Conservation (phyloP, 768 basidiomycete species). For the Floccularia luteovirens region DNA sequence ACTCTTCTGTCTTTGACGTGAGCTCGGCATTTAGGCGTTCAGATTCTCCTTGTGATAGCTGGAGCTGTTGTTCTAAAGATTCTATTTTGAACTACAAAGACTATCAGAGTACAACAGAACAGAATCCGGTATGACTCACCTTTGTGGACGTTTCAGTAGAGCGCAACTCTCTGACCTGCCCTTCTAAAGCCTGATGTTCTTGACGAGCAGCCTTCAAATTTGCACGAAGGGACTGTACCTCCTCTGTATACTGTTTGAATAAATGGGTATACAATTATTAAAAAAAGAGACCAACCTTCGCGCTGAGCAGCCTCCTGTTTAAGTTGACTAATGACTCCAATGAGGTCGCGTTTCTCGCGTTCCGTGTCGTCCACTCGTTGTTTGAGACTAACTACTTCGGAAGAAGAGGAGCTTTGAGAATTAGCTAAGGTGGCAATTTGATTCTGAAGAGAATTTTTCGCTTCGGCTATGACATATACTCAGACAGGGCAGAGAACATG, state of each 20-base stretch:
- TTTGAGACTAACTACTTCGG: slow-evolving; percentile 51
- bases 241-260: slow-evolving; percentile 35
- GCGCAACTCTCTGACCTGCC: slow-evolving; percentile 63
- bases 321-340: slow-evolving; percentile 75
- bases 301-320: slow-evolving; percentile 70
- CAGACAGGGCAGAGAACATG: neutral
- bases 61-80: slow-evolving; percentile 73
- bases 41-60: slow-evolving; percentile 69
- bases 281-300: slow-evolving; percentile 47
- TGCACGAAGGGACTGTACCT: slow-evolving; percentile 58
- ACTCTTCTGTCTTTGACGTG: slow-evolving; percentile 69
- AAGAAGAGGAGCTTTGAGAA: slow-evolving; percentile 55
- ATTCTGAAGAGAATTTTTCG: slow-evolving; percentile 41
- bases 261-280: slow-evolving; percentile 5
- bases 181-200: slow-evolving; percentile 62
- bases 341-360: slow-evolving; percentile 85
- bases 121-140: slow-evolving; percentile 26
- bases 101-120: neutral
- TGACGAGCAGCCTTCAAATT: slow-evolving; percentile 71
- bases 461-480: slow-evolving; percentile 11
- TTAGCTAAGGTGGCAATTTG: slow-evolving; percentile 50
- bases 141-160: slow-evolving; percentile 73
- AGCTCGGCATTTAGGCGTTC: slow-evolving; percentile 68
- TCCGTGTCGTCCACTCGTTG: slow-evolving; percentile 68
- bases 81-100: slow-evolving; percentile 74